These are phyloP conservation scores for Zygosaccharomyces pseudobailii DNA, from an alignment of 1,139 yeast species.

Conservation along the genomic window DNA sequence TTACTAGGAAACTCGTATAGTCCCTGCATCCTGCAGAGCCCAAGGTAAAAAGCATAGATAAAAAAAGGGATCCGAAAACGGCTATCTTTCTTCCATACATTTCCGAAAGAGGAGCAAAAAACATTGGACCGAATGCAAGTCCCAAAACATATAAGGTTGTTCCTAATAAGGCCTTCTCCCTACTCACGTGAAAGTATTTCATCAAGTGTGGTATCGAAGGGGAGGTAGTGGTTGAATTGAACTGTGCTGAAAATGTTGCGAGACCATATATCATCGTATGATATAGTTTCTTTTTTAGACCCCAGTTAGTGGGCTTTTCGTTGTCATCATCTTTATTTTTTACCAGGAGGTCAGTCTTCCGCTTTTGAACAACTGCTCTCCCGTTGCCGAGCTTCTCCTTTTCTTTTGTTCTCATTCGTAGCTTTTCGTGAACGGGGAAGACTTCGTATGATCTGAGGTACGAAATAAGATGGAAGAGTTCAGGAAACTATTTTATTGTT, in stretches of 20 bases:
- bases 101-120: constrained; percentile 42
- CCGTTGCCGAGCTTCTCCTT: no score
- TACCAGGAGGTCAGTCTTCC: no score
- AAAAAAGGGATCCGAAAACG: constrained; percentile 43
- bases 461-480: no score
- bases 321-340: no score
- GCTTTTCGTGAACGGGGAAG: no score
- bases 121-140: constrained; percentile 42
- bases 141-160: constrained; percentile 44
- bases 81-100: constrained; percentile 43
- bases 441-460: no score
- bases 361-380: no score
- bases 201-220: constrained; percentile 32
- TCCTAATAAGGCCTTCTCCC: constrained; percentile 37
- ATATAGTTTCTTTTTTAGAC: constrained; percentile 30
- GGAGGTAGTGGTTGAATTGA: constrained; percentile 39
- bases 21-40: constrained; percentile 47
- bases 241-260: constrained; percentile 43
- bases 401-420: no score
- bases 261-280: constrained; percentile 42
- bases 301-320: constrained; percentile 38
- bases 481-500: no score
- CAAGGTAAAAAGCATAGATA: constrained; percentile 46
- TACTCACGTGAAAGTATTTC: constrained; percentile 34
- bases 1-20: constrained; percentile 42